phyloP scores from a whole-genome alignment of 257 asterid species.

The Verbena officinalis region DNA sequence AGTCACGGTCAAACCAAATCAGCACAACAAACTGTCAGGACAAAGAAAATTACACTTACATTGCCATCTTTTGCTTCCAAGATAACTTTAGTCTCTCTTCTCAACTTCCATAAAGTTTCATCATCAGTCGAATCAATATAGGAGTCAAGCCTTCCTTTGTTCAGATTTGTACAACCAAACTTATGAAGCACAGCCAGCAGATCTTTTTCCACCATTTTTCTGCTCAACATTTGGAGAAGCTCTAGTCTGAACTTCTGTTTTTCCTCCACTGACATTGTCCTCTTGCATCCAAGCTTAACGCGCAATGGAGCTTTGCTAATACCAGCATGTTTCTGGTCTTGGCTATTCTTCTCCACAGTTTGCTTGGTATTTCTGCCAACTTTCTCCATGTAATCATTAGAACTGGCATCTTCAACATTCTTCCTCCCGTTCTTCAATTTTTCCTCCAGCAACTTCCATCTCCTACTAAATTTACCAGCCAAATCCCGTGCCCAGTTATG shows the following conservation, averaged over 20 bases:
- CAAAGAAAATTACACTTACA: slow-evolving; percentile 33
- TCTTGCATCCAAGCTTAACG: slow-evolving; percentile 26
- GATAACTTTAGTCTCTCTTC: slow-evolving; percentile 38
- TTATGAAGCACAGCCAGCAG: slow-evolving; percentile 30
- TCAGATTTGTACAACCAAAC: slow-evolving; percentile 29
- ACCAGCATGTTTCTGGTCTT: slow-evolving; percentile 15
- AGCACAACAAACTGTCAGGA: background rate
- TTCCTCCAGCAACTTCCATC: slow-evolving; percentile 56
- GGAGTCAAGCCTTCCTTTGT: slow-evolving; percentile 30
- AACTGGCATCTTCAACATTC: slow-evolving; percentile 25
- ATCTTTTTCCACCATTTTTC: slow-evolving; percentile 41
- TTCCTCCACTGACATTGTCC: slow-evolving; percentile 42
- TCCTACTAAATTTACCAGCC: slow-evolving; percentile 44
- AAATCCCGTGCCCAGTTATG: slow-evolving; percentile 59
- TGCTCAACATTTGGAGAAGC: slow-evolving; percentile 35
- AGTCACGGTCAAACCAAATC: background rate
- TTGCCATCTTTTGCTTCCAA: slow-evolving; percentile 34
- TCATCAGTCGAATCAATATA: slow-evolving; percentile 42
- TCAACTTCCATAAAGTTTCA: slow-evolving; percentile 48
- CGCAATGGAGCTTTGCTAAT: slow-evolving; percentile 30
- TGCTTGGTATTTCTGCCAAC: slow-evolving; percentile 31
- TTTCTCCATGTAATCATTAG: slow-evolving; percentile 25
- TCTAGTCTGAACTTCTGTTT: slow-evolving; percentile 46
- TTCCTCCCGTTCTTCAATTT: slow-evolving; percentile 39
- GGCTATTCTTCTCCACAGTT: slow-evolving; percentile 24